Percentiles rank a stretch among this genome's conserved stretches.
phyloP scores from a whole-genome alignment of 805 yeast species.

The Komagataella ulmi region DNA sequence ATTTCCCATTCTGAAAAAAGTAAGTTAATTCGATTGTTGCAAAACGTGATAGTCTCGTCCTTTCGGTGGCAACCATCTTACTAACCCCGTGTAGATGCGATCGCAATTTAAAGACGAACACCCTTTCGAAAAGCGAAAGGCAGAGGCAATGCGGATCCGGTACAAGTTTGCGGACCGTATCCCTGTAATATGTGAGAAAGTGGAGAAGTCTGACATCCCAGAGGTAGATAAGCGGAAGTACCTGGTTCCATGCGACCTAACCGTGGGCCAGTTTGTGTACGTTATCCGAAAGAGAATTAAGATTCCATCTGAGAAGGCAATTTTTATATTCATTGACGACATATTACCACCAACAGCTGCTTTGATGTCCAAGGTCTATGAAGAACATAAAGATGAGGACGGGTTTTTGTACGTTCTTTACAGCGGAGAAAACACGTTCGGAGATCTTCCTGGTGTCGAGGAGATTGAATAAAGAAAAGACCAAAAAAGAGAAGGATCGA shows the following conservation, averaged over 20 bases:
- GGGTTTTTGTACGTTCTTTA: constrained; percentile 93
- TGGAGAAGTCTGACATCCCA: constrained; percentile 90
- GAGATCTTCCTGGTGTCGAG: constrained; percentile 25
- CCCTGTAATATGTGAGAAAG: constrained; percentile 96
- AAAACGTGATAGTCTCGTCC: background rate
- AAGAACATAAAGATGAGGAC: constrained; percentile 95
- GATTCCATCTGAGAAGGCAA: constrained; percentile 95
- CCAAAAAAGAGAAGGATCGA: background rate
- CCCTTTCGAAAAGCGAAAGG: constrained; percentile 90
- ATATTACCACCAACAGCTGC: constrained; percentile 98
- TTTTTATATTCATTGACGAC: constrained; percentile 93
- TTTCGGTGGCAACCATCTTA: background rate
- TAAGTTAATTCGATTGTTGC: background rate
- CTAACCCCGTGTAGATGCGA: constrained; percentile 37
- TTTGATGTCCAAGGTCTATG: constrained; percentile 85
- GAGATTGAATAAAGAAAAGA: constrained; percentile 6
- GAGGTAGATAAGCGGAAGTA: constrained; percentile 96
- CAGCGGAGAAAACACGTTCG: constrained; percentile 97
- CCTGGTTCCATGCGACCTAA: constrained; percentile 88
- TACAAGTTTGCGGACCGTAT: constrained; percentile 84
- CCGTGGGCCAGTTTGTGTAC: constrained; percentile 96
- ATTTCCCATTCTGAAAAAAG: background rate
- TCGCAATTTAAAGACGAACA: constrained; percentile 92
- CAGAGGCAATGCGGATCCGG: constrained; percentile 85
- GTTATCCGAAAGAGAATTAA: constrained; percentile 94